Evolutionary conservation across 768 basidiomycete genomes (phyloP).

Genomic region (Lyophyllum decastes): DNA sequence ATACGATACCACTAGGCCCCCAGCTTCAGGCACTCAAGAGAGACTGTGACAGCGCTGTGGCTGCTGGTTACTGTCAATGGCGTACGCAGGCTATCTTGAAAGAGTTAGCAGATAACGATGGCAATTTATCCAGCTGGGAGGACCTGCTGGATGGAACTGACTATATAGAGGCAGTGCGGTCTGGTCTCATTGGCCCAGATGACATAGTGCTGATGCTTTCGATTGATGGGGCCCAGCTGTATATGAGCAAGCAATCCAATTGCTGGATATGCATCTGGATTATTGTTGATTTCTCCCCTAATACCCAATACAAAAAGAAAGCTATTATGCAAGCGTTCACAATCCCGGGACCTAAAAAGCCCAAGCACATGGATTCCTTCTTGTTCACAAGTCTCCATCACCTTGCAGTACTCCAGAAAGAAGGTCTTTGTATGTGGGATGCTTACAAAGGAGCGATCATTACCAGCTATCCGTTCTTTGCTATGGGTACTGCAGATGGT

Average conservation of each 20-base stretch:
- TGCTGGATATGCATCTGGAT: constrained; percentile 46
- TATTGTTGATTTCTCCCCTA: constrained; percentile 24
- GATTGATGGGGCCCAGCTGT: constrained; percentile 48
- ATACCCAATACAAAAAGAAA: constrained; percentile 29
- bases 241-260: constrained; percentile 41
- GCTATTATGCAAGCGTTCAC: too few relatives aligned
- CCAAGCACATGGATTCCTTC: constrained; percentile 36
- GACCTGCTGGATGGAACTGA: constrained; percentile 32
- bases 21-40: constrained; percentile 39
- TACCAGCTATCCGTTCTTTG: constrained; percentile 15
- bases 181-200: constrained; percentile 23
- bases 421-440: constrained; percentile 23
- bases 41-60: constrained; percentile 19
- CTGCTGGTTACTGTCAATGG: constrained; percentile 25
- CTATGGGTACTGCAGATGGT: constrained; percentile 21
- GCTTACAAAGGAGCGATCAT: constrained; percentile 8
- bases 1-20: constrained; percentile 42
- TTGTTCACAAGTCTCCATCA: constrained; percentile 29
- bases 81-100: constrained; percentile 7
- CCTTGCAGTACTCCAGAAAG: constrained; percentile 14
- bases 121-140: constrained; percentile 25
- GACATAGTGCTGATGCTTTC: too few relatives aligned
- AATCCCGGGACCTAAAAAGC: too few relatives aligned
- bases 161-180: constrained; percentile 24
- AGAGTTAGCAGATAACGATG: neutral